These are phyloP conservation scores for Leishmania tarentolae DNA, from an alignment of 208 protist species.

Conservation along the genomic window DNA sequence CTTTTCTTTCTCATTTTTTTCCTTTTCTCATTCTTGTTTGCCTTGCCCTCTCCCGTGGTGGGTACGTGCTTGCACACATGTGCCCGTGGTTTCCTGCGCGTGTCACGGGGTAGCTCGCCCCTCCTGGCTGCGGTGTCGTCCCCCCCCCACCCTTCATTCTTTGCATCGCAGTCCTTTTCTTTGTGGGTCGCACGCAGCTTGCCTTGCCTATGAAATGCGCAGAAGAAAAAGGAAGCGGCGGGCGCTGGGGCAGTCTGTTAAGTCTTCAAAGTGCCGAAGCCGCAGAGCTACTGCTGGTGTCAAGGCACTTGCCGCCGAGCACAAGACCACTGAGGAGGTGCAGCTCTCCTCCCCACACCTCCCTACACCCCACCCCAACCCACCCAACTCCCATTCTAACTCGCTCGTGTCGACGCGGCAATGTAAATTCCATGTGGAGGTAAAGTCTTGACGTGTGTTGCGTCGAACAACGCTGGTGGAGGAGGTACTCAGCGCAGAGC, in stretches of 20 bases:
- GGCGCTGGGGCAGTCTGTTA: not conserved
- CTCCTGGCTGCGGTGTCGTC: not conserved
- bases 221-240: not conserved
- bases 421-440: not conserved
- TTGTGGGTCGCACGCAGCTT: not conserved
- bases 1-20: not conserved
- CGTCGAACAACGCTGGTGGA: constrained; percentile 18
- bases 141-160: not conserved
- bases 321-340: not conserved
- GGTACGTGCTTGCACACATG: not conserved
- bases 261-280: not conserved
- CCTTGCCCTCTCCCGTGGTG: not conserved
- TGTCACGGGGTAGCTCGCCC: not conserved
- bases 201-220: constrained; percentile 3
- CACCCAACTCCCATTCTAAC: not conserved
- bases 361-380: not conserved
- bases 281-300: not conserved
- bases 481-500: constrained; percentile 6
- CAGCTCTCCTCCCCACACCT: not conserved
- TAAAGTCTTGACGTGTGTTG: not conserved
- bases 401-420: not conserved
- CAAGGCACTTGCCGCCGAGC: not conserved
- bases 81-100: not conserved
- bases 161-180: not conserved
- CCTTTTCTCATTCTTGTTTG: not conserved